Percentiles rank a stretch among this genome's conserved stretches.
Conservation (phyloP, 768 basidiomycete genomes). For the Krasilnikovozyma curviuscula region DNA sequence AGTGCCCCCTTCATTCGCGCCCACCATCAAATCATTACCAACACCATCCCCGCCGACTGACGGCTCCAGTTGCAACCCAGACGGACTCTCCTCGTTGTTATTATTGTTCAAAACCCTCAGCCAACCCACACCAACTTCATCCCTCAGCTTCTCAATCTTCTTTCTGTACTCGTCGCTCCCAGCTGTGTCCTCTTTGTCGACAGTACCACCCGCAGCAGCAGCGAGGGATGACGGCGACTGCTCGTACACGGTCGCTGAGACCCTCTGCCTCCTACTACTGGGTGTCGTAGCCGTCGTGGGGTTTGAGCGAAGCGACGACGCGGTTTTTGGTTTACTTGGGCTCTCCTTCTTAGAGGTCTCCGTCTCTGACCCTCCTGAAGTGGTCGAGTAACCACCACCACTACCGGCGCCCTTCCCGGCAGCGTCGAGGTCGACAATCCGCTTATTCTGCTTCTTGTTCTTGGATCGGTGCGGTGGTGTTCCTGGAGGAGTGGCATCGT, state of each 20-base stretch:
- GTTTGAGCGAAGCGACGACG: slow-evolving; percentile 19
- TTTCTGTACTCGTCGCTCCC: slow-evolving; percentile 48
- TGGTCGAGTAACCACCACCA: not conserved
- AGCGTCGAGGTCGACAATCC: slow-evolving; percentile 61
- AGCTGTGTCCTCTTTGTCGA: slow-evolving; percentile 26
- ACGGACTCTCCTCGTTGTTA: no score
- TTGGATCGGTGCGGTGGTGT: slow-evolving; percentile 39
- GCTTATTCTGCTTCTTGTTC: slow-evolving; percentile 47
- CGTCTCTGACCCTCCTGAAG: not conserved
- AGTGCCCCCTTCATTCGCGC: no score
- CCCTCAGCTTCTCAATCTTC: slow-evolving; percentile 58
- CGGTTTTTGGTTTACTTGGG: not conserved
- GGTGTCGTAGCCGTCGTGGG: slow-evolving; percentile 23
- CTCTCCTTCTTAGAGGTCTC: not conserved
- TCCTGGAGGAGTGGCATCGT: slow-evolving; percentile 14
- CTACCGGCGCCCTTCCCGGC: slow-evolving; percentile 14
- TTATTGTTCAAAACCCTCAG: slow-evolving; percentile 66
- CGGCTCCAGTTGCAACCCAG: no score
- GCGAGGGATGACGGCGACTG: not conserved
- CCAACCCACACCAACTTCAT: slow-evolving; percentile 81
- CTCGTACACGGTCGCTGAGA: slow-evolving; percentile 48
- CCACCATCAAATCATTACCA: no score
- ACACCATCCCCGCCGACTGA: no score
- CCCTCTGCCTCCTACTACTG: no score
- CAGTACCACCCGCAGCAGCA: slow-evolving; percentile 15